Conservation (phyloP, 2,329 filamentous ascomycete genomes). For the Anisogramma anomala region DNA sequence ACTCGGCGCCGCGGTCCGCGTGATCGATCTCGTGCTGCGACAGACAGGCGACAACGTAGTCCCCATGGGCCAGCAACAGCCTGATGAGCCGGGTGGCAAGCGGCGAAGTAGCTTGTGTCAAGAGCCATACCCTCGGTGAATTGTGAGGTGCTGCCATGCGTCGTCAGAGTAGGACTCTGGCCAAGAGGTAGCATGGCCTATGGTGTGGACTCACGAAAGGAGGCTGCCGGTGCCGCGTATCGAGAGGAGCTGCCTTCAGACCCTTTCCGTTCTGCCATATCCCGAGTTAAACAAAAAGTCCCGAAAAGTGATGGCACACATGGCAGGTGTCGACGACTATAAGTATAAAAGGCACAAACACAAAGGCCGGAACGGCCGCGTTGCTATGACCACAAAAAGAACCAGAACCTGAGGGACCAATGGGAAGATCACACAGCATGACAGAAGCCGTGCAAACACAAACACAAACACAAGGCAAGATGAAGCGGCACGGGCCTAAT, state of each 20-base stretch:
- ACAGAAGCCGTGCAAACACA: constrained; percentile 14
- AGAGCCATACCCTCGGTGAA: constrained; percentile 80
- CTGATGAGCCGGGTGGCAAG: constrained; percentile 73
- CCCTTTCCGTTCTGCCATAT: constrained; percentile 35
- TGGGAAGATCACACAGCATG: constrained; percentile 13
- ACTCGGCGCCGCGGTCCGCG: constrained; percentile 63
- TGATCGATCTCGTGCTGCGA: constrained; percentile 69
- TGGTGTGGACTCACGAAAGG: constrained; percentile 35
- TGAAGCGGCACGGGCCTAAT: constrained; percentile 9
- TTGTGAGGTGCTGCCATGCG: constrained; percentile 47
- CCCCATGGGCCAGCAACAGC: constrained; percentile 77
- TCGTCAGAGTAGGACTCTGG: constrained; percentile 21
- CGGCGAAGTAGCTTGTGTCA: constrained; percentile 78
- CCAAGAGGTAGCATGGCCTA: no score
- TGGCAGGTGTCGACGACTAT: constrained; percentile 6
- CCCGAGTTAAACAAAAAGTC: constrained; percentile 10
- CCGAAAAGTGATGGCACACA: constrained; percentile 7
- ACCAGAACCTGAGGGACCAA: constrained; percentile 4
- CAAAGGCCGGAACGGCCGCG: background rate
- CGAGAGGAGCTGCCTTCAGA: constrained; percentile 31
- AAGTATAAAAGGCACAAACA: background rate
- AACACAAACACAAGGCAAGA: constrained; percentile 15
- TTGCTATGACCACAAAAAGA: background rate
- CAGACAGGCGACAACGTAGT: constrained; percentile 78
- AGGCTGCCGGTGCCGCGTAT: constrained; percentile 34